These are phyloP conservation scores for Lipomyces chichibuensis DNA, from an alignment of 805 yeast species.

Conservation along the genomic window DNA sequence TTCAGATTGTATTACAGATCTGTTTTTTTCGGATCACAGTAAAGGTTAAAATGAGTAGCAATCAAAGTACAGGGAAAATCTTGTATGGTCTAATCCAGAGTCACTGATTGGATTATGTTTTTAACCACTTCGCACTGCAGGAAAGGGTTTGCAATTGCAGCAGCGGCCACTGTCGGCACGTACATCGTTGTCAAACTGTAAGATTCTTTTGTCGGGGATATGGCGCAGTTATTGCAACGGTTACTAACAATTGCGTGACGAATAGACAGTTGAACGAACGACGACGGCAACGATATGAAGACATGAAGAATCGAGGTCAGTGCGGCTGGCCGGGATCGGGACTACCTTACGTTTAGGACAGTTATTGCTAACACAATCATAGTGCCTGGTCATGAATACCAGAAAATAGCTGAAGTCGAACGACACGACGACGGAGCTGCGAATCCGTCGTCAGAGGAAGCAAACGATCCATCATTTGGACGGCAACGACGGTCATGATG, in stretches of 20 bases:
- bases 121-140: neutral
- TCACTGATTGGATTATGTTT: neutral
- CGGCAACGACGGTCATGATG: slow-evolving; percentile 15
- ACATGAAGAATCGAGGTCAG: slow-evolving; percentile 1
- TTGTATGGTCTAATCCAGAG: neutral
- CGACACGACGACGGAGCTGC: slow-evolving; percentile 31
- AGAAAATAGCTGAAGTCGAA: slow-evolving; percentile 33
- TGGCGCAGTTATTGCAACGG: neutral
- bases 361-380: neutral
- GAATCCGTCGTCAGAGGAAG: slow-evolving; percentile 32
- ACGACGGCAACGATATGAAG: slow-evolving; percentile 21
- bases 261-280: slow-evolving; percentile 18
- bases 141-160: slow-evolving; percentile 5
- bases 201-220: neutral
- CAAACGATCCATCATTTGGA: slow-evolving; percentile 31
- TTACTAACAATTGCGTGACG: neutral
- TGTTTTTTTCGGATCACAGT: neutral
- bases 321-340: neutral
- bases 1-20: neutral
- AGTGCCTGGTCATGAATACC: slow-evolving; percentile 22
- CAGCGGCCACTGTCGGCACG: slow-evolving; percentile 16
- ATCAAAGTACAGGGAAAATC: neutral
- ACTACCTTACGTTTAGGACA: neutral
- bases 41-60: neutral
- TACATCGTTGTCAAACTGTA: slow-evolving; percentile 23